Evolutionary conservation across 163 green algal species (phyloP), one percentile per base, ranked within the genome.

Genomic region (Scenedesmus sp.): DNA sequence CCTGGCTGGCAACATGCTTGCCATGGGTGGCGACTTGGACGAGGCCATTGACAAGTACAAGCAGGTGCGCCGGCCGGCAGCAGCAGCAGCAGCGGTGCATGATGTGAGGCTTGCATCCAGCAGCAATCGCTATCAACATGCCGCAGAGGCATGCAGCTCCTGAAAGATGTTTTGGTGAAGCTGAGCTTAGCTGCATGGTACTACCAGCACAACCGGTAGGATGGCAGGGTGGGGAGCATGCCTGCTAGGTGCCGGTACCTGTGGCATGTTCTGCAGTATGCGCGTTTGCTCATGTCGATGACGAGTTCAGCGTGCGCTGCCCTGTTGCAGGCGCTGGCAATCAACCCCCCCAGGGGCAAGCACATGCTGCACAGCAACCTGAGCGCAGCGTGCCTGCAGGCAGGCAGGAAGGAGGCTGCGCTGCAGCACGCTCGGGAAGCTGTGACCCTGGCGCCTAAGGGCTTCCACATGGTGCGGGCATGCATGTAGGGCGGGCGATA

Each of bases 321-420:
- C 52, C 6, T 54, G 46, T 0, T 67, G 62, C 79, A 92, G 82
- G 88, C 88, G 7, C 88, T 92, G 34, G 81, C 67, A 10, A 18
- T 92, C 2, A 18, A 56, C 52, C 77, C 88, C n/a, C 59, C 8
- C 20, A 56, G 64, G 2, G 88, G 88, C 20, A 8, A 64, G 56
- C 94, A 97, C 91, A 64, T 97, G 93, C 88, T 97, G 84, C 87
- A 95, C 67, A 91, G 90, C 87, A 97, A 97, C 90, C 89, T 95
- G 26, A 92, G 88, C 13, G 95, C 92, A 18, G 94, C 94, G 15
- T 83, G 83, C 84, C 90, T 96, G 34, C 89, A 93, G 66, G n/a
- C 94, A 57, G 94, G 94, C 26, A 83, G 95, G 82, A 86, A 92
- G 13, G 59, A 87, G 16, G 93, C 59, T 2, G 95, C 95, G 15